Evolutionary conservation across 805 yeast genomes (phyloP), one percentile per base, ranked within the genome.

Genomic region (Candida palmyrensis): DNA sequence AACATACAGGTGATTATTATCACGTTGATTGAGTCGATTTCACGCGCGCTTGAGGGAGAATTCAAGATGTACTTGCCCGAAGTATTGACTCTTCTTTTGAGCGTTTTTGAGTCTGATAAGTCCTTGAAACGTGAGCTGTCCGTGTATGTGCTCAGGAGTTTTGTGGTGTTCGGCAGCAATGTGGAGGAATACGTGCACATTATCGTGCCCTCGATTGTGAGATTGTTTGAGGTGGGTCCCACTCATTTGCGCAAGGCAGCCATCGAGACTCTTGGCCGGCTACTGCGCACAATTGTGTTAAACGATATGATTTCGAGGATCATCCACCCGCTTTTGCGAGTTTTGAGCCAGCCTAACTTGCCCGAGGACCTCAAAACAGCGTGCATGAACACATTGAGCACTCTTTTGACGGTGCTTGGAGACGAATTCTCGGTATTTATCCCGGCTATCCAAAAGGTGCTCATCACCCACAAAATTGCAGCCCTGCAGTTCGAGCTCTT

Each of bases 261-360:
- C 0, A 79, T 92, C 36, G 81, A 80, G 30, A 78, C 95, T 0
- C 66, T 92, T 27, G 96, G 96, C 0, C 82, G 83, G 47, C 57
- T 92, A 18, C 78, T 95, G 1, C 79, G 77, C 44, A 73, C 68
- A 24, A 80, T 90, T 3, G 73, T 77, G 39, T 61, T 92, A 35
- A 78, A 77, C 36, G 97, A 90, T 44, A 82, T 88, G 86, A 81
- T 96, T 0, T 83, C 96, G 1, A 68, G 96, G 41, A 83, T 92
- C 32, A 75, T 92, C 18, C 97, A 90, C 45, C 90, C 97, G 1
- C 56, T 92, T 9, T 59, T 89, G 6, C 62, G 97, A 36, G 80
- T 87, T 0, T 58, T 92, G 31, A n/a, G 12, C 14, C 6, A 6
- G 10, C 41, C 12, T 14, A 35, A 42, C 23, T 56, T 59, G 3